A percentile compares a stretch with the other conserved stretches of the same genome.
phyloP scores from a whole-genome alignment of 2,329 filamentous ascomycete species.

The Spiromastix sp. region DNA sequence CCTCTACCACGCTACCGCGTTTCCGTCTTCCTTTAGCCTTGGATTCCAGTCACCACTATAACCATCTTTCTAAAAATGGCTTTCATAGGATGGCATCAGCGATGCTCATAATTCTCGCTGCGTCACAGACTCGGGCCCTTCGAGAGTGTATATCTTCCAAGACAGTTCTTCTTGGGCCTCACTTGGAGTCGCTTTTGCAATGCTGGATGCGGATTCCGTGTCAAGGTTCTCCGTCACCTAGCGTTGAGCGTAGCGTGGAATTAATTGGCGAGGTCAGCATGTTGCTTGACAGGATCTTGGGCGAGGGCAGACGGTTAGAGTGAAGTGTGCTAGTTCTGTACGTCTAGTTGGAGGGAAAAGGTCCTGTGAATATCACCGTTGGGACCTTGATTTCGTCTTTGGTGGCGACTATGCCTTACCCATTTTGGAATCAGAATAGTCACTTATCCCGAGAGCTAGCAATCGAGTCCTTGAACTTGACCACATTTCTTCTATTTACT shows the following conservation, averaged over 20 bases:
- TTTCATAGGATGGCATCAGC: slow-evolving; percentile 39
- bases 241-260: slow-evolving; percentile 37
- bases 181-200: slow-evolving; percentile 31
- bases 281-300: slow-evolving; percentile 9
- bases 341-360: too few relatives aligned
- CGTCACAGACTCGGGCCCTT: slow-evolving; percentile 31
- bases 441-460: too few relatives aligned
- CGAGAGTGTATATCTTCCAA: slow-evolving; percentile 30
- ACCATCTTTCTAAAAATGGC: neutral
- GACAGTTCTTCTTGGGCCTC: slow-evolving; percentile 30
- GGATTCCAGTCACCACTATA: slow-evolving; percentile 33
- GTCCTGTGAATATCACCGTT: too few relatives aligned
- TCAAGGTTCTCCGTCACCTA: slow-evolving; percentile 30
- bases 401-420: too few relatives aligned
- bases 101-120: slow-evolving; percentile 40
- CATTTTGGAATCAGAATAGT: too few relatives aligned
- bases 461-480: too few relatives aligned
- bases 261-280: slow-evolving; percentile 37
- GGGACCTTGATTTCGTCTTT: too few relatives aligned
- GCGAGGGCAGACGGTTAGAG: too few relatives aligned
- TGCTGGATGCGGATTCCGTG: slow-evolving; percentile 35
- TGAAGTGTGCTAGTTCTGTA: too few relatives aligned
- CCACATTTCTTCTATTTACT: too few relatives aligned
- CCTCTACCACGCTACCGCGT: too few relatives aligned
- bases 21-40: neutral